Evolutionary conservation across 768 basidiomycete species (phyloP), one percentile per base, ranked within the genome.

Genomic region (Termitomyces sp.): DNA sequence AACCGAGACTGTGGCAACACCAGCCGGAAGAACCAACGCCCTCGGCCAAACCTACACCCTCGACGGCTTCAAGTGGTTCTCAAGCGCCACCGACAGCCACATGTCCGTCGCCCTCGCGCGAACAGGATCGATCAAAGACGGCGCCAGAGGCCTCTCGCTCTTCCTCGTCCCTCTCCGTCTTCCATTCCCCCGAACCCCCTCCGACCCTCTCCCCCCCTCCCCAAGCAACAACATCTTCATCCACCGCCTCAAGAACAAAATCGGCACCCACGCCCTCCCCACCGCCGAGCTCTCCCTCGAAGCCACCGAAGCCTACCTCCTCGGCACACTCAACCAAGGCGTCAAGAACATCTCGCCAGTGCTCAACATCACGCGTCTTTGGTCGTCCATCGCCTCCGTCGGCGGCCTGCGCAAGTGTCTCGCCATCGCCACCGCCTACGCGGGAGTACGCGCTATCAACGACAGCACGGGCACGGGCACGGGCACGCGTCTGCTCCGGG

Each of bases 31-130:
- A 38, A 61, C 59, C 1, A 68, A 75, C 57, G 56, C 44, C 6
- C 74, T 81, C 57, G 87, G 87, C 20, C 73, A 80, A 3, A 71
- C 76, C 51, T 88, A 88, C 68, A 74, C 66, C 20, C 69, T 91
- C 23, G 75, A 90, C 62, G 88, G 89, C 3, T 82, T 91, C 69
- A 91, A 91, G 72, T 91, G 89, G 89, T 91, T 91, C 70, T 90
- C 89, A 16, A 89, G 87, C 64, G 91, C 91, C 1, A 89, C 89
- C 0, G 91, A 92, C 64, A 83, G 86, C 62, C 76, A 92, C 60
- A 74, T 91, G 9, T 80, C 88, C 0, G 77, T 92, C 28, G 88
- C 87, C 1, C 74, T 92, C 5, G 91, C 88, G 5, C 85, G 89
- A 40, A 91, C 89, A 1, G 89, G 87, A 0, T 69, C 81, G 0